Evolutionary conservation across 2,329 filamentous ascomycete species (phyloP).

Genomic region (Aspergillus udagawae): DNA sequence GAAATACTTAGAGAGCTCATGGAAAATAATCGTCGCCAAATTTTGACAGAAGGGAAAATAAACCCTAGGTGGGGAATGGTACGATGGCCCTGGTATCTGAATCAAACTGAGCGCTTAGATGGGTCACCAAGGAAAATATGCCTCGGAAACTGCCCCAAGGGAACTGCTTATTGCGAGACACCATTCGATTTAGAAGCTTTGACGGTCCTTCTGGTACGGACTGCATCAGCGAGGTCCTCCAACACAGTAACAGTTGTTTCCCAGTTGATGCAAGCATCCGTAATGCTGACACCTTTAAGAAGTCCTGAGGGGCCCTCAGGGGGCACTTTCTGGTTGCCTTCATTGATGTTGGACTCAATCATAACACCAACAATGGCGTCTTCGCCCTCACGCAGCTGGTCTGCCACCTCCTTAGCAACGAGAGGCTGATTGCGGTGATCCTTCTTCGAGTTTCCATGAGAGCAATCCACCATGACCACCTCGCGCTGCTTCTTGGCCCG

Average conservation of each 20-base stretch:
- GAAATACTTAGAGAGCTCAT: not conserved
- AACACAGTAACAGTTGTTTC: conserved; percentile 76
- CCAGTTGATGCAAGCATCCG: conserved; percentile 95
- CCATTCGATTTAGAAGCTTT: conserved; percentile 28
- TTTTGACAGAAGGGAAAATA: conserved; percentile 2
- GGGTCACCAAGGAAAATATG: conserved; percentile 8
- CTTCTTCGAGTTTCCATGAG: conserved; percentile 96
- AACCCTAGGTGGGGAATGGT: conserved; percentile 3
- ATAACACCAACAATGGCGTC: conserved; percentile 90
- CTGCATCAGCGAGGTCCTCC: conserved; percentile 79
- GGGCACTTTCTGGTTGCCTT: conserved; percentile 84
- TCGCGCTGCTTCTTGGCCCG: conserved; percentile 77
- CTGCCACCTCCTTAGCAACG: conserved; percentile 74
- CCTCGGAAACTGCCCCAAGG: conserved; percentile 5
- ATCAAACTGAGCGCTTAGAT: not conserved
- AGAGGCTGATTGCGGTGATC: conserved; percentile 96
- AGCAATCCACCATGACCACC: conserved; percentile 98
- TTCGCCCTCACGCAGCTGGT: conserved; percentile 85
- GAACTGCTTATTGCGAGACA: conserved; percentile 16
- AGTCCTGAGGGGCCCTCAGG: conserved; percentile 71
- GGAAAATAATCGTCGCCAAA: conserved; percentile 1
- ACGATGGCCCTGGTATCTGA: conserved; percentile 18
- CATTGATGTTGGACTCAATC: conserved; percentile 98
- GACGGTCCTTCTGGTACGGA: conserved; percentile 65
- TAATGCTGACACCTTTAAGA: conserved; percentile 90